Percentiles rank a stretch among this genome's conserved stretches.
Conservation (phyloP, 2,329 filamentous ascomycete species). For the Thielaviopsis ethacetica region DNA sequence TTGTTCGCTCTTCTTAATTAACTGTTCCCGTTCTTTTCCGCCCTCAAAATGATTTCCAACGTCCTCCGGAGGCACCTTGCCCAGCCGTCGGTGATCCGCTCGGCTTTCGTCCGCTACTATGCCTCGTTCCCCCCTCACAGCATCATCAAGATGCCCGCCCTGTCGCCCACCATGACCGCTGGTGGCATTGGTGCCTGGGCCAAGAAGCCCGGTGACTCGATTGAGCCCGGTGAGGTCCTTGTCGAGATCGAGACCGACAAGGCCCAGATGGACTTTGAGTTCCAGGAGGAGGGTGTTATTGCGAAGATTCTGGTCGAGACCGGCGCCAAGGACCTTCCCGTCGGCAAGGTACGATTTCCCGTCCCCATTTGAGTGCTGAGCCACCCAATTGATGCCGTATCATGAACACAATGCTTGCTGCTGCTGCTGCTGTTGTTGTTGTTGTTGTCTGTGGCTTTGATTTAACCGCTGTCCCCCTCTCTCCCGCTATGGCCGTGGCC, state of each 20-base stretch:
- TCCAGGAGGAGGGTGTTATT: slow-evolving; percentile 92
- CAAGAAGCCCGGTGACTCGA: slow-evolving; percentile 82
- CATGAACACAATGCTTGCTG: not conserved
- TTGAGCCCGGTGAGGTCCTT: slow-evolving; percentile 83
- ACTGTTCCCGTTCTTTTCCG: not conserved
- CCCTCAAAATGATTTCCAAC: slow-evolving; percentile 10
- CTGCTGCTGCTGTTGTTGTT: not conserved
- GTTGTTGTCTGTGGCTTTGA: too few species aligned
- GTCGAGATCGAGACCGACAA: slow-evolving; percentile 99
- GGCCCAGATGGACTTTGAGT: slow-evolving; percentile 99
- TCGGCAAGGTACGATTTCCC: slow-evolving; percentile 63
- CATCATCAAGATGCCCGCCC: slow-evolving; percentile 91
- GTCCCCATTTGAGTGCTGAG: not conserved
- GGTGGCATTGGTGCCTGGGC: slow-evolving; percentile 97
- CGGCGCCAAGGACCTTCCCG: slow-evolving; percentile 83
- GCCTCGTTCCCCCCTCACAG: slow-evolving; percentile 89
- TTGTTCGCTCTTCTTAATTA: not conserved
- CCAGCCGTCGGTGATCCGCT: slow-evolving; percentile 23
- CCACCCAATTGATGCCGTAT: not conserved
- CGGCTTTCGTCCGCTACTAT: slow-evolving; percentile 42
- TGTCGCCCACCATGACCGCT: slow-evolving; percentile 93
- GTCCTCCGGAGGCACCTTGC: slow-evolving; percentile 11
- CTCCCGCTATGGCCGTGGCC: not conserved
- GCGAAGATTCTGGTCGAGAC: slow-evolving; percentile 88
- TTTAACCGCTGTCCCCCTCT: not conserved